These are phyloP conservation scores for Byssothecium circinans DNA, from an alignment of 2,329 filamentous ascomycete genomes.

Conservation along the genomic window DNA sequence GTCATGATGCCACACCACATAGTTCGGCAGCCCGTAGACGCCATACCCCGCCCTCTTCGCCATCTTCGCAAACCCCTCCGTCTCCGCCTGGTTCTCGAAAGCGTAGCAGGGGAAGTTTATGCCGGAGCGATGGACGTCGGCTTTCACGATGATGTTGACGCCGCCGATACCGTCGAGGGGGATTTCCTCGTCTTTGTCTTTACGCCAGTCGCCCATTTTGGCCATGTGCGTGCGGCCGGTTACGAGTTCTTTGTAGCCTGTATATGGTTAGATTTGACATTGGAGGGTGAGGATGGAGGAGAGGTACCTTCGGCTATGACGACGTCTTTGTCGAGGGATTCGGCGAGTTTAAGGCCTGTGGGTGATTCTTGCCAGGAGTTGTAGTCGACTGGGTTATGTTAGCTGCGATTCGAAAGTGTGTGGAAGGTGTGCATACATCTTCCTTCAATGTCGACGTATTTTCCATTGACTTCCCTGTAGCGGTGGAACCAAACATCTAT, in stretches of 20 bases:
- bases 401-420: slow-evolving; percentile 3
- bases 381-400: slow-evolving; percentile 73
- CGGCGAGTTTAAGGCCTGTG: slow-evolving; percentile 74
- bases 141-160: slow-evolving; percentile 97
- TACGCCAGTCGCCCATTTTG: slow-evolving; percentile 85
- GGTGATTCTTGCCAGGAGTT: slow-evolving; percentile 98
- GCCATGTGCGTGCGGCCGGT: slow-evolving; percentile 91
- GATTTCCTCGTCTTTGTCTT: slow-evolving; percentile 89
- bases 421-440: slow-evolving; percentile 66
- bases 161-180: slow-evolving; percentile 94
- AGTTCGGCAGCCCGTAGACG: slow-evolving; percentile 91
- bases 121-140: slow-evolving; percentile 92
- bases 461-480: slow-evolving; percentile 69
- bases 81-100: slow-evolving; percentile 98
- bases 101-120: slow-evolving; percentile 97
- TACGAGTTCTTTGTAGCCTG: slow-evolving; percentile 91
- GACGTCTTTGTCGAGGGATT: slow-evolving; percentile 73
- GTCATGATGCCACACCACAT: slow-evolving; percentile 98
- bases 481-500: slow-evolving; percentile 96
- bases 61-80: slow-evolving; percentile 98
- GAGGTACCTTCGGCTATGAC: slow-evolving; percentile 82
- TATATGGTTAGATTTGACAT: background rate
- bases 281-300: background rate
- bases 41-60: slow-evolving; percentile 92
- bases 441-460: slow-evolving; percentile 78